Base-by-base conservation (phyloP, 2,329 filamentous ascomycete genomes). In the Penicillium sp. region DNA sequence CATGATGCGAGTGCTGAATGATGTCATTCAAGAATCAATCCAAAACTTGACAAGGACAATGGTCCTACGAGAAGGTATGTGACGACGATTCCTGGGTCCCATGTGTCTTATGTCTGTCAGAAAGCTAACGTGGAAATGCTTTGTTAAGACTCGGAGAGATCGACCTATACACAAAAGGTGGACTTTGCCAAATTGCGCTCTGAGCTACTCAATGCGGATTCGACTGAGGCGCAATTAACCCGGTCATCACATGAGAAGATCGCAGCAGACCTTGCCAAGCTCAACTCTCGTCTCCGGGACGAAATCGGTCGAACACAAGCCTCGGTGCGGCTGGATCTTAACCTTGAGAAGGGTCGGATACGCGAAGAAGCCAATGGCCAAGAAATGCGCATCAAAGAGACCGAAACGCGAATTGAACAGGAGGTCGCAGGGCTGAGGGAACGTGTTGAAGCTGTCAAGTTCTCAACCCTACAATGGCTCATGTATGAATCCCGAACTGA, bases 361-460 rank as follows among this genome's bases (percentile, higher is more conserved):
- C 79, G 93, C 54, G 93, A 99, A 73, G 93, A 99, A 77, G 90
- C 91, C 14, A 95, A 95, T 59, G 87, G 88, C 50, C 93, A 97
- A 75, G 93, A 99, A 72, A 83, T 99, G 72, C 95, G 95, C 77
- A 89, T 99, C 64, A 96, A 95, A 77, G 93, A 99, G 80, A 97
- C 93, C 11, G 93, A 99, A 76, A 95, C 91, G 50, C 86, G 95
- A 73, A 97, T 99, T 64, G 93, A 99, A 77, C 92, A 97, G 74
- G 93, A 97, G 77, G 90, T 93, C 46, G 92, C 92, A 34, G 87
- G 87, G 28, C 71, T 99, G 66, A 79, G 89, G 59, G 93, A 97
- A 77, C 86, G 95, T 74, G 79, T 99, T 40, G 93, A 99, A 75
- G 88, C 89, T 59, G 93, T 99, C 70, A 99, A 99, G 78, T 97